Conservation (phyloP, 2,329 filamentous ascomycete species). For the Alternaria incomplexa region DNA sequence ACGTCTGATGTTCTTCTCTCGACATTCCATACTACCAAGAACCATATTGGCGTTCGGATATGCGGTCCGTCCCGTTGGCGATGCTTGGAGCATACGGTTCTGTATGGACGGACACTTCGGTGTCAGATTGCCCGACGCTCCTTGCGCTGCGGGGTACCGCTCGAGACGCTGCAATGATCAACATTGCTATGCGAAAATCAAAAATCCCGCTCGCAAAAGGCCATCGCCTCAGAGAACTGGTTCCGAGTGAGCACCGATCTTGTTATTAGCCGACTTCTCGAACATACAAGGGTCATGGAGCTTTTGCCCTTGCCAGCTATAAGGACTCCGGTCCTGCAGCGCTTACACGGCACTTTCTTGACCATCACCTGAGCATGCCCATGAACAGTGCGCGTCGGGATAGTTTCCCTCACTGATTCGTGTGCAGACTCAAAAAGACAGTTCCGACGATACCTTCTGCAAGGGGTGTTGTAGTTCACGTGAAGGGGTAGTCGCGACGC, state of each 20-base stretch:
- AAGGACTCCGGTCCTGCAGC: neutral
- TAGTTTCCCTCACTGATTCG: neutral
- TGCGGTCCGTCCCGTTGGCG: conserved; percentile 25
- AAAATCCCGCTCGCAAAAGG: neutral
- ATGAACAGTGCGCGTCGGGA: neutral
- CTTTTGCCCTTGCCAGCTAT: neutral
- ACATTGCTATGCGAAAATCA: neutral
- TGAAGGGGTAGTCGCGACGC: neutral
- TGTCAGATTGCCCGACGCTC: conserved; percentile 21
- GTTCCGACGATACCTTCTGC: neutral
- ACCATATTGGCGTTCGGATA: conserved; percentile 16
- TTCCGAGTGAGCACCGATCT: neutral
- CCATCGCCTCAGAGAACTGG: neutral
- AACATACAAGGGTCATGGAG: neutral
- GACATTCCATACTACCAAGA: neutral
- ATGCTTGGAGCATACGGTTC: neutral
- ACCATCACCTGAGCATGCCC: neutral
- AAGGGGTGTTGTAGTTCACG: neutral
- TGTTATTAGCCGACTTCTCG: neutral
- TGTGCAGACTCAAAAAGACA: neutral
- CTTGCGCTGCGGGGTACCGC: conserved; percentile 14
- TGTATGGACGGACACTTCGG: conserved; percentile 35
- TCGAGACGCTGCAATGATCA: neutral
- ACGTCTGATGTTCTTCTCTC: neutral
- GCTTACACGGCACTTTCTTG: neutral